Conservation (phyloP, 164 flowering plant species). For the Piper betle region DNA sequence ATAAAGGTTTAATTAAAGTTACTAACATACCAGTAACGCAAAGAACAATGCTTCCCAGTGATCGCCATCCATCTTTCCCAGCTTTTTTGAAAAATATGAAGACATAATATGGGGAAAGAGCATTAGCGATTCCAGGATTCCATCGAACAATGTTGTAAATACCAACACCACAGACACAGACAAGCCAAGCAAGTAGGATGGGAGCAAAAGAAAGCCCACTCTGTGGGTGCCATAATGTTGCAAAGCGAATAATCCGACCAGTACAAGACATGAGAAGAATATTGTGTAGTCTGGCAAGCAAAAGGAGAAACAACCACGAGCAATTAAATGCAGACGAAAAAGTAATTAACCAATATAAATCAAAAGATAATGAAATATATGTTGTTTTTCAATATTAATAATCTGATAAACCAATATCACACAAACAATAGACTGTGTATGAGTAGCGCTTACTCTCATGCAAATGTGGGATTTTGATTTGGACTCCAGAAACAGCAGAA, state of each 20-base stretch:
- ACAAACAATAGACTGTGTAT: neutral
- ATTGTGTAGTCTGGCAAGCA: conserved; percentile 26
- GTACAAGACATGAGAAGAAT: conserved; percentile 29
- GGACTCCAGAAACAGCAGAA: conserved; percentile 39
- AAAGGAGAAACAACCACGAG: too few species aligned
- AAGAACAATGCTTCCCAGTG: conserved; percentile 47
- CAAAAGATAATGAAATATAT: too few species aligned
- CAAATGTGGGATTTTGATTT: conserved; percentile 22
- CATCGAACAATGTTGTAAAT: conserved; percentile 44
- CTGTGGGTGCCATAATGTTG: conserved; percentile 54
- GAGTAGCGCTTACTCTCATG: conserved; percentile 27
- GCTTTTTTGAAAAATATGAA: conserved; percentile 30
- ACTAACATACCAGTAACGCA: conserved; percentile 43
- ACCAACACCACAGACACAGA: conserved; percentile 47
- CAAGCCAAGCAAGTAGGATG: conserved; percentile 42
- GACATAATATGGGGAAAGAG: conserved; percentile 43
- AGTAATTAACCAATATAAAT: too few species aligned
- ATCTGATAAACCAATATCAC: neutral
- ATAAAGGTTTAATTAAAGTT: conserved; percentile 1
- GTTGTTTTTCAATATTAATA: too few species aligned
- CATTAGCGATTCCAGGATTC: conserved; percentile 33
- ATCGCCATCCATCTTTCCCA: conserved; percentile 44
- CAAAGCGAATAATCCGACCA: conserved; percentile 48
- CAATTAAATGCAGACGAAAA: neutral
- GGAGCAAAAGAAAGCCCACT: conserved; percentile 59